Base-by-base conservation (phyloP, 2,329 filamentous ascomycete genomes). In the Epichloe hybrida region DNA sequence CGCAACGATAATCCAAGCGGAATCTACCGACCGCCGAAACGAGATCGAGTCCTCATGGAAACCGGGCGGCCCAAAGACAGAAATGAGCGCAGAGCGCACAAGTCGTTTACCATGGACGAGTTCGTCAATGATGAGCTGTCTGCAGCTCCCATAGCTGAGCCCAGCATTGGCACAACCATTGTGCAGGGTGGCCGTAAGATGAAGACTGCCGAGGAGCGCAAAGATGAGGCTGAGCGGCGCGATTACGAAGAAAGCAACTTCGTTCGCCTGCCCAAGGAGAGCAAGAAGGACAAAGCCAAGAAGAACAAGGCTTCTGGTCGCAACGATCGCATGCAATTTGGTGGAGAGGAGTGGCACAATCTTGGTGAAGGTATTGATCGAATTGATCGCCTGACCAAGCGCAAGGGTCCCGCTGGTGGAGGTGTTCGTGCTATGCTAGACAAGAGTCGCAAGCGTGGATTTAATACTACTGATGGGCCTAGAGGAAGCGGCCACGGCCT, bases 241-340 rank as follows among this genome's bases (percentile, higher is more conserved):
- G 80, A 86, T 46, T 98, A 96, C 69, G 93, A 98, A 72, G 93
- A 98, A 70, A 78, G 75, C 58, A 95, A 98, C 70, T 91, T 96
- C 62, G 81, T 88, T 15, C 86, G 93, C 58, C 72, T 98, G 60
- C 89, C 91, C 12, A 84, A 82, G 60, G 80, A 86, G 66, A 86
- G 81, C 69, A 97, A 95, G 76, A 95, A 95, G 71, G 89, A 95
- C 5, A 71, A 73, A 52, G 77, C 80, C 46, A 84, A 86, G 71
- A 81, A 78, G 64, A 69, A 66, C 42, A 75, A 77, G 63, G 71
- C 72, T 34, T 71, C 72, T 40, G 71, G 71, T 9, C 65, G 71
- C 57, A 69, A 66, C 56, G 64, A 71, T 60, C 69, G 82, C 74
- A 67, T 96, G 86, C 69, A 71, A 59, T 81, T 80, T 69, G 91